Conservation (phyloP, 352 stramenopile genomes). For the Phytophthora cactorum region DNA sequence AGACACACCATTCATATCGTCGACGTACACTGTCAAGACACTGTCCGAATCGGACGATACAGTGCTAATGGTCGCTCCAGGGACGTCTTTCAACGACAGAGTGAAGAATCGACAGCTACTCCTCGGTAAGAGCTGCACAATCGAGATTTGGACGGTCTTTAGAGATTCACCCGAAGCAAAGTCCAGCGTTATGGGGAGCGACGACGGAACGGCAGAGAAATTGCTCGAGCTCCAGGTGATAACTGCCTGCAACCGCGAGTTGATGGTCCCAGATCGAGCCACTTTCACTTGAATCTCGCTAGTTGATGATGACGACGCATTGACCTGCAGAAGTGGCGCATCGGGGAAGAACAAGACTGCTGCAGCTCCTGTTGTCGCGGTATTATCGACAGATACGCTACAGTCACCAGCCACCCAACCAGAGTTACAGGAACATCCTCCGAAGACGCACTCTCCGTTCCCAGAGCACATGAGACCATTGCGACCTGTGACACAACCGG, state of each 20-base stretch:
- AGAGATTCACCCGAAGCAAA: slow-evolving; percentile 31
- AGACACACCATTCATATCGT: slow-evolving; percentile 51
- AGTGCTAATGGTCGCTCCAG: slow-evolving; percentile 13
- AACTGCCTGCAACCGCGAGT: slow-evolving; percentile 22
- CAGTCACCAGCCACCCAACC: slow-evolving; percentile 58
- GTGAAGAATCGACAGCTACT: slow-evolving; percentile 47
- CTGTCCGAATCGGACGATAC: slow-evolving; percentile 42
- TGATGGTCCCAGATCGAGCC: slow-evolving; percentile 34
- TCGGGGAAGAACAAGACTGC: slow-evolving; percentile 58
- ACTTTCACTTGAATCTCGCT: slow-evolving; percentile 40
- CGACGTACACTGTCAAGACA: slow-evolving; percentile 50
- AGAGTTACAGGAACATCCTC: slow-evolving; percentile 53
- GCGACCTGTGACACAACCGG: slow-evolving; percentile 53
- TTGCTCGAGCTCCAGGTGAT: slow-evolving; percentile 40
- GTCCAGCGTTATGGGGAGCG: slow-evolving; percentile 21
- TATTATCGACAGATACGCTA: slow-evolving; percentile 20
- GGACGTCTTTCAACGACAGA: slow-evolving; percentile 39
- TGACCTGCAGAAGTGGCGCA: slow-evolving; percentile 33
- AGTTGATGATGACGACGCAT: background rate
- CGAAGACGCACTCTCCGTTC: slow-evolving; percentile 57
- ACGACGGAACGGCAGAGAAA: slow-evolving; percentile 31
- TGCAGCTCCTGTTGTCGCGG: slow-evolving; percentile 4
- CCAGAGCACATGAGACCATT: slow-evolving; percentile 68
- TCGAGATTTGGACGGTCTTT: slow-evolving; percentile 32
- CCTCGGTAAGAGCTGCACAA: slow-evolving; percentile 34